These are phyloP conservation scores for Gnaphalium uliginosum DNA, from an alignment of 129 eudicot species.

Conservation along the genomic window DNA sequence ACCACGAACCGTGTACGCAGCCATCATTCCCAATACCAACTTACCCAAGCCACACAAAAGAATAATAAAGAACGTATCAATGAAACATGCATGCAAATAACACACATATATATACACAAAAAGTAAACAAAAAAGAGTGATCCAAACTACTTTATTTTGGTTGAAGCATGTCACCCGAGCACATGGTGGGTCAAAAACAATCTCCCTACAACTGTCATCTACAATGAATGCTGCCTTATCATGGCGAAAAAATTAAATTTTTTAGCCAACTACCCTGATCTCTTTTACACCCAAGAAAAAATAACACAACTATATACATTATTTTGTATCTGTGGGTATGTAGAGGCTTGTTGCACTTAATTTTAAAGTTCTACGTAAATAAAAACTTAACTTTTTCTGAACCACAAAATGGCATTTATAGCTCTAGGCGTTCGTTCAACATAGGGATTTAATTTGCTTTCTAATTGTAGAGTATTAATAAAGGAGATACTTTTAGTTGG, in stretches of 20 bases:
- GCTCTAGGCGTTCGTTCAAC: background rate
- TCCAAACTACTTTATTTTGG: slow-evolving; percentile 8
- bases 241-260: slow-evolving; percentile 16
- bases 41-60: background rate
- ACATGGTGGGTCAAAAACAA: slow-evolving; percentile 40
- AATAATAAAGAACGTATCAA: background rate
- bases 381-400: slow-evolving; percentile 15
- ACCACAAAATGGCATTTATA: slow-evolving; percentile 15
- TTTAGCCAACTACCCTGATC: slow-evolving; percentile 33
- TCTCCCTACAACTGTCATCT: slow-evolving; percentile 36
- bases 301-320: slow-evolving; percentile 18
- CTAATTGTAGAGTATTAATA: slow-evolving; percentile 2
- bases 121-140: slow-evolving; percentile 20
- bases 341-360: slow-evolving; percentile 13
- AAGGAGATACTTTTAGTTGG: slow-evolving; percentile 18
- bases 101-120: slow-evolving; percentile 29
- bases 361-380: background rate
- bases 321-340: slow-evolving; percentile 24
- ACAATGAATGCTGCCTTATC: slow-evolving; percentile 34
- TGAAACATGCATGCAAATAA: slow-evolving; percentile 38
- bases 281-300: slow-evolving; percentile 22
- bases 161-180: slow-evolving; percentile 30
- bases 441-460: background rate
- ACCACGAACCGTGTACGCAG: background rate
- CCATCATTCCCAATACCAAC: slow-evolving; percentile 24